Evolutionary conservation across 257 asterid genomes (phyloP), one percentile per base, ranked within the genome.

Genomic region (Haberlea rhodopensis): DNA sequence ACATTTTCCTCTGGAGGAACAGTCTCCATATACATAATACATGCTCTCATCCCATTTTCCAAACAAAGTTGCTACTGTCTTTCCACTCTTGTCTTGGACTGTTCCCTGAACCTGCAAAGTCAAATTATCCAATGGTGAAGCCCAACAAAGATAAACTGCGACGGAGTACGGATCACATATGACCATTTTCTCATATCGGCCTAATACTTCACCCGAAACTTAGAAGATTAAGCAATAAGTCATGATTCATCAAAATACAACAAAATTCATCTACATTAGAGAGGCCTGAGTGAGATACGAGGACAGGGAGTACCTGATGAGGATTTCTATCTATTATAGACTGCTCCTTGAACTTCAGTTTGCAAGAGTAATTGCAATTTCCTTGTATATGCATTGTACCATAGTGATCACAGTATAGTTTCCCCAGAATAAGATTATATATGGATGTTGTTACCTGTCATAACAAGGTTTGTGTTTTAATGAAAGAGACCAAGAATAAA

Each of bases 41-140:
- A 89, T 78, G 77, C 94, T 91, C 74, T 91, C 98, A 57, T 89
- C 96, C 98, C 98, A 91, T 75, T 91, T 91, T 21, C 98, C 98
- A 27, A 87, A 82, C 73, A 89, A 57, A 48, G 96, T 86, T 57
- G 96, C 96, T 57, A 80, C 85, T 8, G 89, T 83, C 75, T 89
- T 91, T 62, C 98, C 98, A 68, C 70, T 78, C 75, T 76, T 81
- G 77, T 89, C 96, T 75, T 80, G 96, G 48, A 91, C 96, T 45
- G 76, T 60, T 75, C 98, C 98, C 22, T 89, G 98, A 53, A 91
- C 98, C 98, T 91, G 91, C 74, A 77, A 71, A 40, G 28, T 49
- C 56, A 26, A 71, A 63, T n/a, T 56, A 52, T 67, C 65, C 59
- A 40, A 70, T 56, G n/a, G 29, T 28, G 57, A 61, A 66, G 49